Conservation (phyloP, 176 grass and related monocot genomes). For the Oryza meridionalis region DNA sequence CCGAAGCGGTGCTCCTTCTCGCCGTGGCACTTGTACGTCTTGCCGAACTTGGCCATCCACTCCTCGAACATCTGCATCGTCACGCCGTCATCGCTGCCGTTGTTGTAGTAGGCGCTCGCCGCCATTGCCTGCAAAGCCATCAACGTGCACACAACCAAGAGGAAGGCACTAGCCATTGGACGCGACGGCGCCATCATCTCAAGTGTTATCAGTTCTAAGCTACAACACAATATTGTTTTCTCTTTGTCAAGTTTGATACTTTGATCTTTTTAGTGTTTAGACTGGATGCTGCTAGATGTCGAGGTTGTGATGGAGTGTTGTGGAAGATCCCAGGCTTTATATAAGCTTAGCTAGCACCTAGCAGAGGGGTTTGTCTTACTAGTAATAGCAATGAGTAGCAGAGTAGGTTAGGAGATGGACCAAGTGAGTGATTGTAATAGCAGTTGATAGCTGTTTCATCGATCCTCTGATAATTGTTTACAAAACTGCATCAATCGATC, state of each 20-base stretch:
- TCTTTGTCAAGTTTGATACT: neutral
- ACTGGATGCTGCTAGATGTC: neutral
- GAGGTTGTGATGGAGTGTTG: neutral
- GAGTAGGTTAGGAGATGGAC: neutral
- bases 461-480: neutral
- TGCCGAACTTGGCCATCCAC: slow-evolving; percentile 14
- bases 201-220: neutral
- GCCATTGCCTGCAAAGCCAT: neutral
- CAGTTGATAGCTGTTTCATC: neutral
- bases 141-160: neutral
- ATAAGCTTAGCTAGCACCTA: neutral
- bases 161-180: neutral
- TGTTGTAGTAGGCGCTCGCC: neutral
- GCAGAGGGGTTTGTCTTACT: neutral
- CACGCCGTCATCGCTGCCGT: neutral
- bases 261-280: neutral
- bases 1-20: slow-evolving; percentile 33
- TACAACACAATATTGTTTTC: neutral
- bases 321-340: neutral
- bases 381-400: neutral
- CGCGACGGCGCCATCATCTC: neutral
- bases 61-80: slow-evolving; percentile 31
- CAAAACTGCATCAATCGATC: neutral
- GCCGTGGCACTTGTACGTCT: neutral
- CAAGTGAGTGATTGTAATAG: neutral